Evolutionary conservation across 2,329 filamentous ascomycete genomes (phyloP).

Genomic region (Hypomyces rosellus): DNA sequence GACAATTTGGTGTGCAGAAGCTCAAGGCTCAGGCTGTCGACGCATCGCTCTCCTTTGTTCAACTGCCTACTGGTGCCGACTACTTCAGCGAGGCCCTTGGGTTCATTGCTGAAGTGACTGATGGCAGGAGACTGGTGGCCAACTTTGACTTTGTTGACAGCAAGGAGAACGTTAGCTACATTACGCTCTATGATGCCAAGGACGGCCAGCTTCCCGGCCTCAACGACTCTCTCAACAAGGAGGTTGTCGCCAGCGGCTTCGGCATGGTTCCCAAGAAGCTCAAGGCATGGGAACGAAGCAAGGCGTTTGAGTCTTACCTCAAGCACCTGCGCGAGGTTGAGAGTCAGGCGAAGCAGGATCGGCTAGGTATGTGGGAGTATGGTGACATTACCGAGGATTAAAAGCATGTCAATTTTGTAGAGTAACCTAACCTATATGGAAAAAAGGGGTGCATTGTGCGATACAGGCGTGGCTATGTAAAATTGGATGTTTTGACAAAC

Average conservation of each 20-base stretch:
- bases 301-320: conserved; percentile 63
- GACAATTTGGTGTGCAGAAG: conserved; percentile 73
- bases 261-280: conserved; percentile 90
- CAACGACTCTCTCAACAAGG: conserved; percentile 81
- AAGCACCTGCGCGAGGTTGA: conserved; percentile 67
- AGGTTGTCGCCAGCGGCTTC: conserved; percentile 74
- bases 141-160: conserved; percentile 79
- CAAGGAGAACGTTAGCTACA: conserved; percentile 74
- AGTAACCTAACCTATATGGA: no score
- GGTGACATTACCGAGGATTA: conserved; percentile 91
- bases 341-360: conserved; percentile 69
- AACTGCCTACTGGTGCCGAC: conserved; percentile 75
- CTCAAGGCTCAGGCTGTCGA: conserved; percentile 84
- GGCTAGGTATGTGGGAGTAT: conserved; percentile 96
- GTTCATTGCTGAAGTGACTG: conserved; percentile 69
- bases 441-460: no score
- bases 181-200: conserved; percentile 81
- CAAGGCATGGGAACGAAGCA: conserved; percentile 78
- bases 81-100: conserved; percentile 76
- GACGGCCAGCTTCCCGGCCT: conserved; percentile 48
- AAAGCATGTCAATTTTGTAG: conserved; percentile 6
- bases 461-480: no score
- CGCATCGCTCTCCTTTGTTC: conserved; percentile 79
- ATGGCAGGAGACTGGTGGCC: conserved; percentile 72
- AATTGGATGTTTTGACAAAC: no score